Base-by-base conservation (phyloP, 2,329 filamentous ascomycete species). In the Teratosphaeria zuluensis region DNA sequence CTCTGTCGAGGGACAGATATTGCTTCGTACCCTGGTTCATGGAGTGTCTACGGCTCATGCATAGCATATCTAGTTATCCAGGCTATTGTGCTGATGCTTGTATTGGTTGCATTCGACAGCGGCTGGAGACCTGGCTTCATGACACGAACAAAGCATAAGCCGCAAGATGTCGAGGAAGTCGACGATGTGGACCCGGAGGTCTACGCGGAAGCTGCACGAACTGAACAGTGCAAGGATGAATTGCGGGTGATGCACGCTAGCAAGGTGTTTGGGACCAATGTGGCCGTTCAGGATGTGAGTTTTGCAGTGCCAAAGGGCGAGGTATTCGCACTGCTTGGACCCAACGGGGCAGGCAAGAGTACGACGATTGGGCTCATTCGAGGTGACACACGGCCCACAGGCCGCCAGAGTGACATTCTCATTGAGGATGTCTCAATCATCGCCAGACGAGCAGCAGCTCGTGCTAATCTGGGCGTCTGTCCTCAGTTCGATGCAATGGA, bases 341-440 rank as follows among this genome's bases (percentile, higher is more conserved):
- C 92, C 16, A 65, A 64, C 33, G 63, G 92, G 28, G 92, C 92
- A 1, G 92, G 92, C 59, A 96, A 96, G 68, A 90, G 87, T 0
- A 95, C 91, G 0, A 95, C 88, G 0, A 95, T 96, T 65, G 90
- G 87, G 1, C 78, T 96, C 51, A 90, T 97, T 64, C 84, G 92
- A 62, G 92, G 92, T n/a, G 92, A 96, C 67, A 81, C 92, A 31
- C 84, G 85, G 56, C 90, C 91, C 0, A 85, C 82, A 19, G 78
- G 76, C 54, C 82, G 84, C 57, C 82, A 83, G n/a, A 89, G 90
- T 33, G 88, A 95, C 59, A 84, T 96, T 4, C 81, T 90, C 51
- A 87, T 96, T 42, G 89, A 95, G 68, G 80, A 87, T 62, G 81
- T 85, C 6, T 90, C 88, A 5, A 87, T 96, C 54, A 84, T 83